Conservation (phyloP, 179 eudicot genomes). For the Drosera spatulata region DNA sequence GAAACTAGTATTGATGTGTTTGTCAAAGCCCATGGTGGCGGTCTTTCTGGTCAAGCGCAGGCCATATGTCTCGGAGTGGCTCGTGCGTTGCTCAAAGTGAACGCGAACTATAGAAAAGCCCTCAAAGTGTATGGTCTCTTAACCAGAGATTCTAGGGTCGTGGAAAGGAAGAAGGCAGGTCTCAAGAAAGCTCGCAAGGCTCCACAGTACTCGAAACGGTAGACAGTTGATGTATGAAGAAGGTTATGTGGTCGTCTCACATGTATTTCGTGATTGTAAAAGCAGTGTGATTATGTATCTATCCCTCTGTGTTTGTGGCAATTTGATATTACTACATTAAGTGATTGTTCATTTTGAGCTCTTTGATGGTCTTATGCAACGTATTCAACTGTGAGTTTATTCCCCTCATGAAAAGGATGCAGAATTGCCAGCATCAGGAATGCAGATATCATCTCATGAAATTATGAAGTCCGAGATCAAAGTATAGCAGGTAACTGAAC, state of each 20-base stretch:
- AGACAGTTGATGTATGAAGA: constrained; percentile 14
- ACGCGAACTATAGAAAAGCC: constrained; percentile 59
- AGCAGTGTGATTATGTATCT: too few relatives aligned
- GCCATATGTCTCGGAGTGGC: constrained; percentile 89
- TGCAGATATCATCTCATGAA: too few relatives aligned
- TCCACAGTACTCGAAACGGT: constrained; percentile 96
- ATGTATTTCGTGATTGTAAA: too few relatives aligned
- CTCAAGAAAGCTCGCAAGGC: constrained; percentile 92
- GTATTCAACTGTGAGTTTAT: too few relatives aligned
- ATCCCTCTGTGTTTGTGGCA: too few relatives aligned
- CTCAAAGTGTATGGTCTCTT: constrained; percentile 73
- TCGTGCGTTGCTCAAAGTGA: constrained; percentile 80
- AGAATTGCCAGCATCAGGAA: too few relatives aligned
- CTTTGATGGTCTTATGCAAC: too few relatives aligned
- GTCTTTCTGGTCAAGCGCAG: constrained; percentile 95
- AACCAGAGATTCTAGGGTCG: constrained; percentile 84
- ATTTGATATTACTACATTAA: too few relatives aligned
- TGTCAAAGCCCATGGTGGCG: constrained; percentile 94
- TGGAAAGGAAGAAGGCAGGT: constrained; percentile 92
- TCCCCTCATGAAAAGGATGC: too few relatives aligned
- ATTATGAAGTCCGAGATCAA: too few relatives aligned
- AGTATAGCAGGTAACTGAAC: too few relatives aligned
- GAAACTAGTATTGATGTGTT: constrained; percentile 83
- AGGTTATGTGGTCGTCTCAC: not conserved
- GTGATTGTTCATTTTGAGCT: too few relatives aligned